These are phyloP conservation scores for Parathielavia appendiculata DNA, from an alignment of 495 filamentous ascomycete species.

Conservation along the genomic window DNA sequence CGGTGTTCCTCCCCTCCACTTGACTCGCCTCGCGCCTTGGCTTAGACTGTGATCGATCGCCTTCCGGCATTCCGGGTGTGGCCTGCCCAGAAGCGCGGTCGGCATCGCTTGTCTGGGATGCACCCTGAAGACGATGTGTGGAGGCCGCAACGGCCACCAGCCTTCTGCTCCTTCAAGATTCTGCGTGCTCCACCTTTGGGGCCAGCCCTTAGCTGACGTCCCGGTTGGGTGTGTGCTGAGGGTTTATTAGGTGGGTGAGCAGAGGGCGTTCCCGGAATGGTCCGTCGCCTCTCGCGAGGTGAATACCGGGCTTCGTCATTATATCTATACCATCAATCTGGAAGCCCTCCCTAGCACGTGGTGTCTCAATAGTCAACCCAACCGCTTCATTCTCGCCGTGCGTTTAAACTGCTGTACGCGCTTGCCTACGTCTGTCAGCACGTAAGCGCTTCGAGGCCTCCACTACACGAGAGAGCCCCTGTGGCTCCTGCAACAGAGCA, in stretches of 20 bases:
- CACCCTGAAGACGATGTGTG: neutral
- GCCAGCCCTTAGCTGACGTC: conserved; percentile 9
- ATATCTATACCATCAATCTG: neutral
- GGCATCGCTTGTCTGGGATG: neutral
- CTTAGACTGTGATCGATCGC: neutral
- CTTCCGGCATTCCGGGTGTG: too few species aligned
- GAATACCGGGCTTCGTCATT: neutral
- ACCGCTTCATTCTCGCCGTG: neutral
- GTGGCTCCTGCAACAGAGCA: neutral
- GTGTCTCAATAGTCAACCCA: neutral
- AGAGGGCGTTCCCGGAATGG: neutral
- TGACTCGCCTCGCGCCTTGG: neutral
- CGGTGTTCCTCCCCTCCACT: too few species aligned
- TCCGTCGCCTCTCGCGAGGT: neutral
- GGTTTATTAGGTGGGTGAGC: neutral
- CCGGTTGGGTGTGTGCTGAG: neutral
- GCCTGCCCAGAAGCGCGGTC: neutral
- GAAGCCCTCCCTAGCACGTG: neutral
- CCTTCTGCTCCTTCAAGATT: conserved; percentile 4
- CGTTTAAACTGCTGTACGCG: neutral
- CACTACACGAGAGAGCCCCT: neutral
- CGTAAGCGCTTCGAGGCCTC: too few species aligned
- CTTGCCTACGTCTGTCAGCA: too few species aligned
- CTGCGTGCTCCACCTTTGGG: conserved; percentile 10
- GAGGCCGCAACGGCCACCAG: conserved; percentile 2